Conservation (phyloP, 345 rosid species). For the Brassica rapa region DNA sequence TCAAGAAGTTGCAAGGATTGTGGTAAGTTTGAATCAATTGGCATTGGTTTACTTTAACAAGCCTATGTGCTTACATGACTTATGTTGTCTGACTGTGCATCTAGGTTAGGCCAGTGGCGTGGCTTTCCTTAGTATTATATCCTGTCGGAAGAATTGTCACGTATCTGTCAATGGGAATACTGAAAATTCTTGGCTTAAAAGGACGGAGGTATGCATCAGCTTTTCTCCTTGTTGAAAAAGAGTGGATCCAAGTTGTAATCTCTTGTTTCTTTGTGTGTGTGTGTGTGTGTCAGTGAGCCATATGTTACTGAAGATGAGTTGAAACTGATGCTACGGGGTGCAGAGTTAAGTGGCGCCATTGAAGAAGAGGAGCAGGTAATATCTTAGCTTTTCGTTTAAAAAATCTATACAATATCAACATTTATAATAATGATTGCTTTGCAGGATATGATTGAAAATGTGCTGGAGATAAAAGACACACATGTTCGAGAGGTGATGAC, state of each 20-base stretch:
- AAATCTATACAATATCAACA: conserved; percentile 25
- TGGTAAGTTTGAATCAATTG: conserved; percentile 56
- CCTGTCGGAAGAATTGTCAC: conserved; percentile 97
- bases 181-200: conserved; percentile 88
- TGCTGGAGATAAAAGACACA: conserved; percentile 95
- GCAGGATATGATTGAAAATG: conserved; percentile 99
- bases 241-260: not conserved
- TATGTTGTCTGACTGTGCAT: conserved; percentile 48
- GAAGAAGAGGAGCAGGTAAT: conserved; percentile 98
- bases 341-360: conserved; percentile 97
- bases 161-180: conserved; percentile 95
- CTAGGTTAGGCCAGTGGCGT: conserved; percentile 99
- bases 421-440: conserved; percentile 21
- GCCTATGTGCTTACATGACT: conserved; percentile 29
- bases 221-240: conserved; percentile 15
- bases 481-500: conserved; percentile 99
- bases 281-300: conserved; percentile 59
- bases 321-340: conserved; percentile 94
- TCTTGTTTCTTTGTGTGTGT: not conserved
- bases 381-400: not conserved
- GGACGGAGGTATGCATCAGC: conserved; percentile 73
- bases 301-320: conserved; percentile 97
- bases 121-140: conserved; percentile 93
- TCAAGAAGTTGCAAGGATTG: conserved; percentile 90
- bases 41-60: conserved; percentile 14